Conservation (phyloP, 176 grass and related monocot genomes). For the Secale cereale region DNA sequence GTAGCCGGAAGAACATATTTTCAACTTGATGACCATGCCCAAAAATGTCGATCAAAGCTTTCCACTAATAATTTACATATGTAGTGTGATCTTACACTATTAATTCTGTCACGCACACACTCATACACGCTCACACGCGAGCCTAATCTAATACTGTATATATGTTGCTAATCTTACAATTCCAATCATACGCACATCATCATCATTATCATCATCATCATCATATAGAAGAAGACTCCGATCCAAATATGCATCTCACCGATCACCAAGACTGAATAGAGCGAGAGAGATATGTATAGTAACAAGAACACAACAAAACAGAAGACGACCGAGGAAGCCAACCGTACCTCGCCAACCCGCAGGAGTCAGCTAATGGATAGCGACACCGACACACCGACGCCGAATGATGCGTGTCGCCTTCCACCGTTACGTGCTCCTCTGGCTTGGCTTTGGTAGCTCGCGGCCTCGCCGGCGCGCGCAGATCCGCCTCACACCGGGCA, state of each 20-base stretch:
- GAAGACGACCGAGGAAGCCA: background rate
- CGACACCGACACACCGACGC: background rate
- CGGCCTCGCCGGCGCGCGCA: background rate
- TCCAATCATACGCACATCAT: background rate
- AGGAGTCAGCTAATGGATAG: background rate
- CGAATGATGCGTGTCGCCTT: slow-evolving; percentile 14
- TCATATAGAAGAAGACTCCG: background rate
- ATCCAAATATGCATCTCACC: background rate
- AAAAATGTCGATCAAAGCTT: background rate
- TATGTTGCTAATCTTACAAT: background rate
- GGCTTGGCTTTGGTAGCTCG: background rate
- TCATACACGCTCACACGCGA: too few relatives aligned
- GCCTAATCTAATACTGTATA: too few relatives aligned
- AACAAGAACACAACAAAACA: background rate
- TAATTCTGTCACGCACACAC: background rate
- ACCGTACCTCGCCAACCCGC: background rate
- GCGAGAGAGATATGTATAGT: too few relatives aligned
- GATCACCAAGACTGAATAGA: background rate
- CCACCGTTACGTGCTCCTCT: slow-evolving; percentile 2
- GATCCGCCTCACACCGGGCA: slow-evolving; percentile 27
- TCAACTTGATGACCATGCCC: background rate
- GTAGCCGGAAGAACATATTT: background rate
- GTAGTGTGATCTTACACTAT: background rate
- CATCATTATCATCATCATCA: too few relatives aligned
- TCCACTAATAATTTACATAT: background rate